Evolutionary conservation across 768 basidiomycete species (phyloP), one percentile per base, ranked within the genome.

Genomic region (Suillus fuscotomentosus): DNA sequence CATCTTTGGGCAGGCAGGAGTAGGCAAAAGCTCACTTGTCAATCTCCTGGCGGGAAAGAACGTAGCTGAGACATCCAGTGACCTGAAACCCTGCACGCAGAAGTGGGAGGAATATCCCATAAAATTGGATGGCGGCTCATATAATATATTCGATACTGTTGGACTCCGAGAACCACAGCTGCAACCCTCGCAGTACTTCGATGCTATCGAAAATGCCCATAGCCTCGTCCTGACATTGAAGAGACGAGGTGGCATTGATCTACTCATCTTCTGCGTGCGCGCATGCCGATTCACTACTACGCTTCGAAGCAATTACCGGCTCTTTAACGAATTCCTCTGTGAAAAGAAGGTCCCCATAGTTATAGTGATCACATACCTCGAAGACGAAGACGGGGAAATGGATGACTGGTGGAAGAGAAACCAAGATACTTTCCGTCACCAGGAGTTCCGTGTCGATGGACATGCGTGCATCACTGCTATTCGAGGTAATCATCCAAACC

Each of bases 401-500:
- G 74, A 76, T 5, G 68, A 47, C 39, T 82, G 81, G 82, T 82
- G 80, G 81, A 48, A 57, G 17, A 38, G 60, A 39, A 82, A 81
- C 63, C 20, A 75, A 45, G 31, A 39, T 14, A 54, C 36, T 2
- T 81, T 83, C 65, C 65, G 61, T 43, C 43, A 22, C 17, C 71
- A 73, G 51, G 69, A 68, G 1, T 79, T 82, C 68, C 60, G 60
- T 36, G 64, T 71, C 0, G 41, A 67, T 13, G 79, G 75, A 13
- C 75, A 79, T 31, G 82, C 79, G 5, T 82, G 82, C 63, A 73
- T 82, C 65, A 81, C 80, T 13, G 74, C 79, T 15, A 73, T 60
- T 48, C 63, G 69, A 17, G 73, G 78, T 14, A 27, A 24, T 15
- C 8, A 0, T 6, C 11, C 48, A 14, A 4, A 0, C 6, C 14